These are phyloP conservation scores for Globisporangium cederbergense DNA, from an alignment of 352 stramenopile genomes.

Conservation along the genomic window DNA sequence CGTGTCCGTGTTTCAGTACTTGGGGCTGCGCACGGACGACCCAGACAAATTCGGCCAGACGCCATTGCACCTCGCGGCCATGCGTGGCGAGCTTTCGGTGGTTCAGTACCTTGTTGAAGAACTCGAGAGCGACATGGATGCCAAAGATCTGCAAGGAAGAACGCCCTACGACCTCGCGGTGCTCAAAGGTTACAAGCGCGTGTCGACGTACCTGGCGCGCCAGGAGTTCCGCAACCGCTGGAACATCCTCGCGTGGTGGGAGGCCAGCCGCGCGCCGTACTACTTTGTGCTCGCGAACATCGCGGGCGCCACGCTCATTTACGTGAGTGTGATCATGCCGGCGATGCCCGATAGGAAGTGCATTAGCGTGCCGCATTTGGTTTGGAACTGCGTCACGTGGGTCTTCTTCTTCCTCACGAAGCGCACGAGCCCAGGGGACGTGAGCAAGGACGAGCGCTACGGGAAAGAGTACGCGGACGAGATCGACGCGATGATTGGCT, in stretches of 20 bases:
- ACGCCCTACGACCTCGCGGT: slow-evolving; percentile 62
- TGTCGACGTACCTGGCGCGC: slow-evolving; percentile 50
- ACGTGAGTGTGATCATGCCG: slow-evolving; percentile 51
- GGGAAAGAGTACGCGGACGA: slow-evolving; percentile 52
- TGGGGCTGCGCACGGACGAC: slow-evolving; percentile 57
- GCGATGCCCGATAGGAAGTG: slow-evolving; percentile 50
- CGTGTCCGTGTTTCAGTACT: slow-evolving; percentile 79
- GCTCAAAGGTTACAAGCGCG: slow-evolving; percentile 49
- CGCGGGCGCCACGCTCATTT: slow-evolving; percentile 33
- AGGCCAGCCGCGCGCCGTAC: slow-evolving; percentile 55
- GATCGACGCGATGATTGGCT: slow-evolving; percentile 43
- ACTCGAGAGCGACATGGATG: slow-evolving; percentile 55
- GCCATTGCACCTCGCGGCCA: slow-evolving; percentile 79
- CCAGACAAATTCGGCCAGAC: slow-evolving; percentile 76
- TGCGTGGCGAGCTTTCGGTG: slow-evolving; percentile 61
- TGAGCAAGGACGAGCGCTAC: slow-evolving; percentile 31
- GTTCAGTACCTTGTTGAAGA: slow-evolving; percentile 83
- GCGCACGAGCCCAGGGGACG: slow-evolving; percentile 53
- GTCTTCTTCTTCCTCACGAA: slow-evolving; percentile 64
- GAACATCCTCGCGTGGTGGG: slow-evolving; percentile 68
- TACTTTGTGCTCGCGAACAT: slow-evolving; percentile 69
- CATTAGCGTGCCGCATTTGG: slow-evolving; percentile 58
- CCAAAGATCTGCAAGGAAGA: slow-evolving; percentile 46
- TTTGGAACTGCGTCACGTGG: slow-evolving; percentile 58
- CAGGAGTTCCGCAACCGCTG: slow-evolving; percentile 37